Base-by-base conservation (phyloP, 1,284 basidiomycete genomes). In the Leccinum holopus region DNA sequence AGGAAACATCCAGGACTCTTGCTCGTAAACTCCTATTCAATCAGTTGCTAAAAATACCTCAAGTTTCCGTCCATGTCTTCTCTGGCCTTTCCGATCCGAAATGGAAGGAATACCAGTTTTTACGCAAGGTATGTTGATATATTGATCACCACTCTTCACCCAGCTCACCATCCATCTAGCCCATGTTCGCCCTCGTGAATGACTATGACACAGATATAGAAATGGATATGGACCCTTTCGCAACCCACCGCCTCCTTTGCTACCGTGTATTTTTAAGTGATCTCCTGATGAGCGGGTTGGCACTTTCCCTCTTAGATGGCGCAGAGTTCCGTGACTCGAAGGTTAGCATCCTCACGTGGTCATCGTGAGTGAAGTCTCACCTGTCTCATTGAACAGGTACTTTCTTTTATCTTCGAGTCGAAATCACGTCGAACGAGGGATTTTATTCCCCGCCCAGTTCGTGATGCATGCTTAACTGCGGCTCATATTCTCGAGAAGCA, bases 141-240 rank as follows among this genome's bases (percentile, higher is more conserved):
- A 2, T 25, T 25, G 12, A 6, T 7, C 5, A 1, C 5, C 12
- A 11, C 3, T 53, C 32, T 49, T 47, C 53, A 51, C 39, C 32
- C 12, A 16, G 25, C 57, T 69, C 51, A 68, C 33, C 28, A 21
- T 51, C 28, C 14, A 3, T 49, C 37, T 60, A 88, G 86, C 88
- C 88, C 1, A 88, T 90, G 86, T 88, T 88, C 61, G 77, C 84
- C 18, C 77, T 90, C 74, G 75, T 79, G 11, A 82, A 84, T 66
- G 86, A 87, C 62, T 86, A 85, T 5, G 81, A 79, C 2, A 58
- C 72, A 3, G 63, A 69, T 6, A 64, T 66, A 1, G 60, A 70
- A 10, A 61, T 59, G 9, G 60, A 70, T 11, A 61, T 59, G 9
- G 60, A 64, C 12, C 57, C 39, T 32, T 66, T 73, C 10, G 65